Conservation (phyloP, 495 filamentous ascomycete genomes). For the Stereocaulon alpinum region DNA sequence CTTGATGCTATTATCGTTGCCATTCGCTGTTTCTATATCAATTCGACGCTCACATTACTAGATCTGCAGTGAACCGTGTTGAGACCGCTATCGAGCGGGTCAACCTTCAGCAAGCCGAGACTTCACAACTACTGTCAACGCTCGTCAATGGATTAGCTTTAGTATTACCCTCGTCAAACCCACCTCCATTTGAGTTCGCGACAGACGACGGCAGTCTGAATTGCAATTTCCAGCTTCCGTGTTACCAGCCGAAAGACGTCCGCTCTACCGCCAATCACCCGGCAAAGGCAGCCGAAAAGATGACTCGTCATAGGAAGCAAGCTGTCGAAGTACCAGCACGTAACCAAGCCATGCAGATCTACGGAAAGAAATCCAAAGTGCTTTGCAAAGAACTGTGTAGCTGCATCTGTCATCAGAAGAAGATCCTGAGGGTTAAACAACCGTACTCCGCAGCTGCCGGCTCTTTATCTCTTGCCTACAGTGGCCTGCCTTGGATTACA, state of each 20-base stretch:
- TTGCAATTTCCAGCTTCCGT: not conserved
- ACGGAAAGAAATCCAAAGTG: not conserved
- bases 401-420: constrained; percentile 7
- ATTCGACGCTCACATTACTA: not conserved
- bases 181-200: not conserved
- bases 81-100: constrained; percentile 1
- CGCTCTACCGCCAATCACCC: not conserved
- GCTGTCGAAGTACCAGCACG: not conserved
- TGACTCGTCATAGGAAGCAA: not conserved
- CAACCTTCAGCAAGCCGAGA: constrained; percentile 2
- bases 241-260: not conserved
- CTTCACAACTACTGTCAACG: not conserved
- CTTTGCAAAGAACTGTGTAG: constrained; percentile 8
- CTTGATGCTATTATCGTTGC: not conserved
- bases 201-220: not conserved
- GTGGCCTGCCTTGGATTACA: not conserved
- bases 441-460: not conserved
- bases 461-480: not conserved
- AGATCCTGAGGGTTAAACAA: not conserved
- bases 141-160: constrained; percentile 2
- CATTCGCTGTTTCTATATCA: not conserved
- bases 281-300: not conserved
- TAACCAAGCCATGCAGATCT: not conserved
- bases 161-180: not conserved
- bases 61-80: not conserved